Conservation (phyloP, 2,329 filamentous ascomycete species). For the Xylaria sp. region DNA sequence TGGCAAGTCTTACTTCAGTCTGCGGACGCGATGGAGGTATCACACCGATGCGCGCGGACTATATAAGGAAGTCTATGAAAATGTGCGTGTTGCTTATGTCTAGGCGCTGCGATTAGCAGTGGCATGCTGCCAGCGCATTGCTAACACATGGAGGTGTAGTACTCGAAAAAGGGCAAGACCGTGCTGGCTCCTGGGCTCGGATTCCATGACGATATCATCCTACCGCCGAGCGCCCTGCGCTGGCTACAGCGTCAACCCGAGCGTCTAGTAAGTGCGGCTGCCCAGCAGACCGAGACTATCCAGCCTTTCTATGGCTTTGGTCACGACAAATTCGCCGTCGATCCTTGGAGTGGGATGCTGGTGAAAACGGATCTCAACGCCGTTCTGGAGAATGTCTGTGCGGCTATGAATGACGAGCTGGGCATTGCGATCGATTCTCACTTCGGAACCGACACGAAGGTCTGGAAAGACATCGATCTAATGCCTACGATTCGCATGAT, state of each 20-base stretch:
- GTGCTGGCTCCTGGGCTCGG: slow-evolving; percentile 57
- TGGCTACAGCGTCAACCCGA: slow-evolving; percentile 57
- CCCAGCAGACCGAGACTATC: slow-evolving; percentile 55
- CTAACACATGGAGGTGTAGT: slow-evolving; percentile 47
- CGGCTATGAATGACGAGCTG: slow-evolving; percentile 52
- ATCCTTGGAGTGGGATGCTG: slow-evolving; percentile 45
- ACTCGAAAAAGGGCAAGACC: slow-evolving; percentile 55
- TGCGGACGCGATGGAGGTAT: slow-evolving; percentile 37
- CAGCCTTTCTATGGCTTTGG: slow-evolving; percentile 54
- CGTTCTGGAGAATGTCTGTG: slow-evolving; percentile 50
- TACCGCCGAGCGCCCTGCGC: slow-evolving; percentile 54
- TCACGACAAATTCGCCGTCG: slow-evolving; percentile 42
- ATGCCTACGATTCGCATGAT: slow-evolving; percentile 45
- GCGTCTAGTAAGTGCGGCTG: slow-evolving; percentile 47
- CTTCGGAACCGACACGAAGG: slow-evolving; percentile 50
- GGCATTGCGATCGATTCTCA: slow-evolving; percentile 50
- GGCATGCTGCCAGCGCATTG: neutral
- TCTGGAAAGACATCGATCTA: slow-evolving; percentile 52
- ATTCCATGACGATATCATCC: slow-evolving; percentile 54
- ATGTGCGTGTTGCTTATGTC: slow-evolving; percentile 33
- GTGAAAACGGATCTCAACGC: slow-evolving; percentile 53
- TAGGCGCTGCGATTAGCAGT: neutral
- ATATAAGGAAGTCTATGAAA: slow-evolving; percentile 42
- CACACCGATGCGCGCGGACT: slow-evolving; percentile 37
- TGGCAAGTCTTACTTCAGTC: slow-evolving; percentile 33